Evolutionary conservation across 1,139 yeast species (phyloP).

Genomic region (Komagataea norvegica): DNA sequence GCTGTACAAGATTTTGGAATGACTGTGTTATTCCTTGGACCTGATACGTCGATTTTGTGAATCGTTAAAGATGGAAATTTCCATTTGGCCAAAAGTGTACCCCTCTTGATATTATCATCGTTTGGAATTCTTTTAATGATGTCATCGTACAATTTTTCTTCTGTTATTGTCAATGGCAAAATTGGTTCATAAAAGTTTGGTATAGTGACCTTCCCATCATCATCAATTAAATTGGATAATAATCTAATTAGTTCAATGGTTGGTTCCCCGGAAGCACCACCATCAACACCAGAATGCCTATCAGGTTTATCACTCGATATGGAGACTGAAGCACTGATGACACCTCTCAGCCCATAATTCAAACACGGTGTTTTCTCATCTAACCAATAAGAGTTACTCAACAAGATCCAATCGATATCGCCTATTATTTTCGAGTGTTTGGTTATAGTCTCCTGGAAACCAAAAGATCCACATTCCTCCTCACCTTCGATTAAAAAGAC

Average conservation of each 20-base stretch:
- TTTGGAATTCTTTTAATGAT: slow-evolving; percentile 41
- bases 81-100: slow-evolving; percentile 79
- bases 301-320: slow-evolving; percentile 75
- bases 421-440: slow-evolving; percentile 54
- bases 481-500: slow-evolving; percentile 89
- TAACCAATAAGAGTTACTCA: slow-evolving; percentile 92
- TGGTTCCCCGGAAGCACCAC: slow-evolving; percentile 88
- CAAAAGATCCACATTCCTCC: slow-evolving; percentile 89
- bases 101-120: slow-evolving; percentile 33
- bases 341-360: slow-evolving; percentile 92
- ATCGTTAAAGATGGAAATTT: slow-evolving; percentile 83
- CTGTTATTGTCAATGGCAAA: slow-evolving; percentile 50
- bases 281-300: slow-evolving; percentile 94
- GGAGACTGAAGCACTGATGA: slow-evolving; percentile 70
- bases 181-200: slow-evolving; percentile 71
- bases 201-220: slow-evolving; percentile 54
- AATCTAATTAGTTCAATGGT: slow-evolving; percentile 77
- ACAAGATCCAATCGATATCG: slow-evolving; percentile 77
- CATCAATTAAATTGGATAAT: slow-evolving; percentile 57
- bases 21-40: slow-evolving; percentile 86
- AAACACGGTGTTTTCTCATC: slow-evolving; percentile 86
- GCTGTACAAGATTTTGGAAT: slow-evolving; percentile 81
- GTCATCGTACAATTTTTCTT: slow-evolving; percentile 55
- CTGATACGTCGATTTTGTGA: slow-evolving; percentile 83
- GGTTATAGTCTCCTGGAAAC: slow-evolving; percentile 65